Evolutionary conservation across 495 filamentous ascomycete genomes (phyloP), one percentile per base, ranked within the genome.

Genomic region (Pseudomonodictys pantanalensis): DNA sequence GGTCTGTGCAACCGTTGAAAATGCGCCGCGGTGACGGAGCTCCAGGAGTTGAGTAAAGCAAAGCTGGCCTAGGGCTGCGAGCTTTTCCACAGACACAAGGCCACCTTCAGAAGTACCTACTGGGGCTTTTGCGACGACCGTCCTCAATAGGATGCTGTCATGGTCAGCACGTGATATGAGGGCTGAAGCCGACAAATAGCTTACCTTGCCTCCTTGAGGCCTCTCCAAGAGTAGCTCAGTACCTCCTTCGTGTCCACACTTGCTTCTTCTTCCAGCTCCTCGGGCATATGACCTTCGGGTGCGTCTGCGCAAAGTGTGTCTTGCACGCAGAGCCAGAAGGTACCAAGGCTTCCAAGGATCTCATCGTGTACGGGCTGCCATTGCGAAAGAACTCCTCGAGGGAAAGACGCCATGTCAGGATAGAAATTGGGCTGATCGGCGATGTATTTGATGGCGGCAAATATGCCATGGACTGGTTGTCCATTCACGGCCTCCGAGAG

Each of bases 191-290:
- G 20, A 3, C 38, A 6, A 8, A 8, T 22, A 33, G 30, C 72
- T 33, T 74, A 91, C 88, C 88, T 96, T 20, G 91, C 89, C 69
- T 97, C 93, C 51, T 95, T 91, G 20, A 97, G 76, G 0, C 89
- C 90, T 65, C 93, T 82, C 82, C 95, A 98, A 41, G 87, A 92
- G 68, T 96, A 98, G 28, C 91, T 96, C 43, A 97, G 75, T 29
- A 91, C 77, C 67, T 92, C 89, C 67, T 97, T 96, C 0, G 91
- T 92, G 22, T 79, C 79, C 6, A 84, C 65, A 44, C 85, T 81
- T 0, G 84, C 71, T 2, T 86, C 86, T 22, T 86, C 81, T 51
- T 92, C 87, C 17, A 85, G 66, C 7, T 89, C 84, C 60, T 89
- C 82, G 1, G 89, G 87, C 1, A 89, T 75, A 71, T 92, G 83